Evolutionary conservation across 2,329 filamentous ascomycete species (phyloP).

Genomic region (Alternaria ventricosa): DNA sequence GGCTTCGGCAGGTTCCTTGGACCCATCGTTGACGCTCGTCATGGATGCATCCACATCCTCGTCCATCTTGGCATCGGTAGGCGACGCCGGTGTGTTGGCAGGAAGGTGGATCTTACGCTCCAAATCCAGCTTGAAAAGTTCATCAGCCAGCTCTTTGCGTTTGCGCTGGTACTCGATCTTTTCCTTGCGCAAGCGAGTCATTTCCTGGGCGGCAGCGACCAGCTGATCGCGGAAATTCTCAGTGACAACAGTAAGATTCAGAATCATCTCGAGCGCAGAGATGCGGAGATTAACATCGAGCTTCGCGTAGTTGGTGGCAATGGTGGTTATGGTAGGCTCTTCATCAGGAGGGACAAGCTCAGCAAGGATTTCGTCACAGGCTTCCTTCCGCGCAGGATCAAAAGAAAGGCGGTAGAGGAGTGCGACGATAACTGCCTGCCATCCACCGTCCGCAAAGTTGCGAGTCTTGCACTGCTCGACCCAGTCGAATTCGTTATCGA

Average conservation of each 20-base stretch:
- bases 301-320: constrained; percentile 72
- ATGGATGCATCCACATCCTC: constrained; percentile 69
- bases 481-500: constrained; percentile 80
- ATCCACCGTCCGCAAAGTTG: constrained; percentile 86
- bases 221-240: constrained; percentile 87
- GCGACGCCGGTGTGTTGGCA: constrained; percentile 72
- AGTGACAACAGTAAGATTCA: constrained; percentile 84
- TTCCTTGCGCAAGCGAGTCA: constrained; percentile 93
- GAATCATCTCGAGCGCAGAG: constrained; percentile 81
- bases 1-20: constrained; percentile 67
- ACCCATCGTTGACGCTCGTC: constrained; percentile 62
- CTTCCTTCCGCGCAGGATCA: constrained; percentile 70
- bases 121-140: constrained; percentile 73
- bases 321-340: constrained; percentile 77
- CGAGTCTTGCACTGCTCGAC: constrained; percentile 81
- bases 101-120: constrained; percentile 75
- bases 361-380: constrained; percentile 79
- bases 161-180: constrained; percentile 92
- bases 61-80: constrained; percentile 55
- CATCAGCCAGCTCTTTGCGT: constrained; percentile 71
- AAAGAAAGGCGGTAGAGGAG: constrained; percentile 84
- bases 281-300: constrained; percentile 86
- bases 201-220: constrained; percentile 89
- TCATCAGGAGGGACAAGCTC: constrained; percentile 80
- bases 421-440: constrained; percentile 89